A percentile compares a stretch with the other conserved stretches of the same genome.
These are phyloP conservation scores for Raphidocelis subcapitata DNA, from an alignment of 139 green algal species.

Conservation along the genomic window DNA sequence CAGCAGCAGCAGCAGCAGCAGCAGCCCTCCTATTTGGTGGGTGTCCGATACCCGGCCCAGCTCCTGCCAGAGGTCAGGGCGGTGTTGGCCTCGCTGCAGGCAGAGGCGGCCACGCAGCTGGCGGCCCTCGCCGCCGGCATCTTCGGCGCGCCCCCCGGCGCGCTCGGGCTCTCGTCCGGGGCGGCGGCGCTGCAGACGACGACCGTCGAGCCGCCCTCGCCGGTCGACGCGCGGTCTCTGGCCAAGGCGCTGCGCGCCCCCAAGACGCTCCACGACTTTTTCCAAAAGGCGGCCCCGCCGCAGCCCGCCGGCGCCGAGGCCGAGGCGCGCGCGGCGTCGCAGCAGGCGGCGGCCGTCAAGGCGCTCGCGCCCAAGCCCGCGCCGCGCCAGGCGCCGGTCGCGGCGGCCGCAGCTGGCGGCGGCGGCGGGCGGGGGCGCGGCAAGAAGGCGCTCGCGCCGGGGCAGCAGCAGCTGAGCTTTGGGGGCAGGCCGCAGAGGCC, in stretches of 20 bases:
- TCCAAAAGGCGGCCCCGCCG: constrained; percentile 18
- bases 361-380: too few species aligned
- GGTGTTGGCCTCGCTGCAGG: constrained; percentile 31
- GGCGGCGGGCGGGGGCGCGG: too few species aligned
- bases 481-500: not conserved
- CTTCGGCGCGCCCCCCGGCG: not conserved
- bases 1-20: not conserved
- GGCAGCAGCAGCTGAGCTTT: not conserved
- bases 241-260: constrained; percentile 48
- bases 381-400: too few species aligned
- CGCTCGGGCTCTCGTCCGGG: not conserved
- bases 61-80: constrained; percentile 68
- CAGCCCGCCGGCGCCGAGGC: not conserved
- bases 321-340: not conserved
- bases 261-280: constrained; percentile 56
- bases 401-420: too few species aligned
- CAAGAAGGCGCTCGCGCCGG: not conserved
- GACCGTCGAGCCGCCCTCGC: constrained; percentile 37
- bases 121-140: not conserved
- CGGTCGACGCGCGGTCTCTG: constrained; percentile 42
- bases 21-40: constrained; percentile 34
- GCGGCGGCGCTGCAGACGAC: not conserved
- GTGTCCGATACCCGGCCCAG: constrained; percentile 63
- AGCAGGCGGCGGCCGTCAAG: not conserved
- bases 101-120: not conserved